phyloP scores from a whole-genome alignment of 495 filamentous ascomycete species.

The Schizothecium vesticola region DNA sequence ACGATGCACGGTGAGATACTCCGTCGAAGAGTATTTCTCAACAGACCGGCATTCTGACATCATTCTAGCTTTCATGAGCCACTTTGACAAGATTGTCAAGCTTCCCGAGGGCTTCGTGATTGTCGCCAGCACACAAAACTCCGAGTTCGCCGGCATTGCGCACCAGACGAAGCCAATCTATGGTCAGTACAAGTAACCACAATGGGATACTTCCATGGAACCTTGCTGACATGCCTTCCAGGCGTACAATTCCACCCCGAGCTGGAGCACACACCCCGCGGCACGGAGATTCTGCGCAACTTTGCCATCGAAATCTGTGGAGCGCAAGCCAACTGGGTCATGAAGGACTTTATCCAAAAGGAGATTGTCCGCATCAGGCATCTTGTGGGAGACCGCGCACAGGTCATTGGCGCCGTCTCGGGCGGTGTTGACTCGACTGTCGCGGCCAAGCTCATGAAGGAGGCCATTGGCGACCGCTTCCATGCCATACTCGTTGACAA shows the following conservation, averaged over 20 bases:
- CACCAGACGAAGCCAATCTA: slow-evolving; percentile 63
- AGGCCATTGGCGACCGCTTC: slow-evolving; percentile 57
- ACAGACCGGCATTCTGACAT: slow-evolving; percentile 19
- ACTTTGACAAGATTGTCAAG: slow-evolving; percentile 73
- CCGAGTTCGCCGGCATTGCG: slow-evolving; percentile 72
- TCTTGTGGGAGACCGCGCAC: slow-evolving; percentile 70
- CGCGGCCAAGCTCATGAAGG: slow-evolving; percentile 72
- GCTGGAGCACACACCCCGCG: slow-evolving; percentile 44
- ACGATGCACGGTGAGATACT: slow-evolving; percentile 37
- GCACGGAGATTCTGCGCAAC: slow-evolving; percentile 64
- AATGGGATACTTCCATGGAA: neutral
- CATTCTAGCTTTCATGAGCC: slow-evolving; percentile 66
- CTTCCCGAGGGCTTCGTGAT: slow-evolving; percentile 66
- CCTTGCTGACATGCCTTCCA: neutral
- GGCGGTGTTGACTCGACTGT: slow-evolving; percentile 94
- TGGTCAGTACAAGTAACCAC: slow-evolving; percentile 34
- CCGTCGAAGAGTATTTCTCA: neutral
- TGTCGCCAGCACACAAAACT: slow-evolving; percentile 70
- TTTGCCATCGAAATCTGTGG: slow-evolving; percentile 77
- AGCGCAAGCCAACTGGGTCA: slow-evolving; percentile 70
- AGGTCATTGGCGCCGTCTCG: slow-evolving; percentile 79
- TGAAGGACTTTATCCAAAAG: slow-evolving; percentile 72
- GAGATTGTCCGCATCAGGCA: slow-evolving; percentile 71
- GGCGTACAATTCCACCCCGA: slow-evolving; percentile 82
- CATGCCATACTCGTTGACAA: slow-evolving; percentile 87